Conservation (phyloP, 371 early-diverging fungal species). For the Syncephalastrum contaminatum region DNA sequence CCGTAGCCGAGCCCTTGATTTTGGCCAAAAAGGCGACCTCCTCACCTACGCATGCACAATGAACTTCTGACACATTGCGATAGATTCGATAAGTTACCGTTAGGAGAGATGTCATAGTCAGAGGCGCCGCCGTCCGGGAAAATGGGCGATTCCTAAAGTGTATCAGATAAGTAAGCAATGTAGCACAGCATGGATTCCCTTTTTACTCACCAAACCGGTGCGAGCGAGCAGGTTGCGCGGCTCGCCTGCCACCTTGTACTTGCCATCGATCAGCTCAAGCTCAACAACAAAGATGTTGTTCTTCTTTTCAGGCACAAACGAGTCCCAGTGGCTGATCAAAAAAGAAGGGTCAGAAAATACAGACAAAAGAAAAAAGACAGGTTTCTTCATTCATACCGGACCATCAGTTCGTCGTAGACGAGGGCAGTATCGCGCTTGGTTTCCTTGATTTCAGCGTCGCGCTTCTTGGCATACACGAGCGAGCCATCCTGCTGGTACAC, state of each 20-base stretch:
- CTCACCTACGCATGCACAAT: conserved; percentile 29
- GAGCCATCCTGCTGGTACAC: conserved; percentile 48
- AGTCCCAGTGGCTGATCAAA: conserved; percentile 66
- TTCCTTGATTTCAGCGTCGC: conserved; percentile 39
- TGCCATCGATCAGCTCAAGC: conserved; percentile 28
- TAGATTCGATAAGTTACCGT: conserved; percentile 26
- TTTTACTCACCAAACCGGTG: conserved; percentile 36
- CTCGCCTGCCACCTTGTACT: conserved; percentile 26
- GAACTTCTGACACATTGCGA: neutral
- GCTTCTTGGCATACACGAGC: conserved; percentile 41
- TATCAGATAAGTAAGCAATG: neutral
- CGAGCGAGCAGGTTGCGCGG: conserved; percentile 52
- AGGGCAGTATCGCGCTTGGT: conserved; percentile 51
- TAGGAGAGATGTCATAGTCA: conserved; percentile 63
- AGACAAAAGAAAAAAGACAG: neutral
- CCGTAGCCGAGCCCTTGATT: conserved; percentile 57
- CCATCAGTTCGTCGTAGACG: conserved; percentile 64
- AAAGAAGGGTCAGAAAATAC: neutral
- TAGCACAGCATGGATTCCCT: neutral
- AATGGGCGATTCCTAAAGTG: conserved; percentile 45
- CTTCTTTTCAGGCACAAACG: conserved; percentile 49
- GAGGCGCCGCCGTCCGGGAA: conserved; percentile 61
- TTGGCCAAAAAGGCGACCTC: conserved; percentile 74
- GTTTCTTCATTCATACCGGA: conserved; percentile 30
- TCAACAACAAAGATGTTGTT: conserved; percentile 58